Conservation (phyloP, 345 rosid genomes). For the Barbarea vulgaris region DNA sequence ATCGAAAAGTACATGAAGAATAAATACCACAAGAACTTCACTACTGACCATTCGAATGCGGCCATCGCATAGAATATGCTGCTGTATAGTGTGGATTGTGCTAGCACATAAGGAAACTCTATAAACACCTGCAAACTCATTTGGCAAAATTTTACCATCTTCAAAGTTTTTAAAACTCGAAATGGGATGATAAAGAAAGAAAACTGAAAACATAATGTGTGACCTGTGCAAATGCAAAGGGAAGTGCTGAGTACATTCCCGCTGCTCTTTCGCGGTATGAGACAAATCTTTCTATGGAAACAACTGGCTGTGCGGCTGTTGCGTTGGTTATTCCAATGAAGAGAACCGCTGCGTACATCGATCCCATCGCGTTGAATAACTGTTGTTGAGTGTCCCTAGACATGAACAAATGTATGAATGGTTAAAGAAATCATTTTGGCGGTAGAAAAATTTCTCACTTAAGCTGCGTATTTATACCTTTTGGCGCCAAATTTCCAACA, state of each 20-base stretch:
- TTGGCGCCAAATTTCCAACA: slow-evolving; percentile 94
- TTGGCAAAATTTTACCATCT: neutral
- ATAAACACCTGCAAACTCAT: slow-evolving; percentile 64
- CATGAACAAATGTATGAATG: neutral
- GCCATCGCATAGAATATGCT: slow-evolving; percentile 93
- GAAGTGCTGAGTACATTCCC: slow-evolving; percentile 91
- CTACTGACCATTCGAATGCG: slow-evolving; percentile 73
- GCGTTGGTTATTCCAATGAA: slow-evolving; percentile 92
- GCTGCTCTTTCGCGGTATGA: slow-evolving; percentile 97
- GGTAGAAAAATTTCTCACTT: neutral
- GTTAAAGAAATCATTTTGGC: neutral
- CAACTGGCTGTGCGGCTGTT: slow-evolving; percentile 96
- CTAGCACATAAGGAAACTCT: slow-evolving; percentile 91
- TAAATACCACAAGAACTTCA: slow-evolving; percentile 87
- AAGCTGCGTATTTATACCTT: slow-evolving; percentile 49
- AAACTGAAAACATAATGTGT: neutral
- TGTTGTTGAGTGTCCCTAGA: slow-evolving; percentile 80
- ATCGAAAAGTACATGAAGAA: slow-evolving; percentile 92
- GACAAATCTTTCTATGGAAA: slow-evolving; percentile 90
- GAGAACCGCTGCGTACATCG: slow-evolving; percentile 86
- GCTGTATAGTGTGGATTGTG: slow-evolving; percentile 72
- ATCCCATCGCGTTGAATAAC: slow-evolving; percentile 91
- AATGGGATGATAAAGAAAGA: neutral
- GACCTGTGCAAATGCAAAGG: slow-evolving; percentile 97
- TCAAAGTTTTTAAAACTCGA: neutral